Conservation (phyloP, 495 filamentous ascomycete genomes). For the Penicillium ochrochloron region DNA sequence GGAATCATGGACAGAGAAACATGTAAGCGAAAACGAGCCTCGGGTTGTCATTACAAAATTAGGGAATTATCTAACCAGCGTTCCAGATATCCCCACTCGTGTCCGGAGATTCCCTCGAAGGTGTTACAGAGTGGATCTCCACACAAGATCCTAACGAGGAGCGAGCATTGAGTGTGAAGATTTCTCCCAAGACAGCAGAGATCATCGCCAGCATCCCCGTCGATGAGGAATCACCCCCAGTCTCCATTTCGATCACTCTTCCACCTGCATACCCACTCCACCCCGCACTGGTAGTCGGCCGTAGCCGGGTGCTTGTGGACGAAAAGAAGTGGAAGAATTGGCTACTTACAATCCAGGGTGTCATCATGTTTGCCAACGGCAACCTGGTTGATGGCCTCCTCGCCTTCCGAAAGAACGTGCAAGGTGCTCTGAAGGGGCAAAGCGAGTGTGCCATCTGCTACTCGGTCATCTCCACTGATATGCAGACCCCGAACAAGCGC, state of each 20-base stretch:
- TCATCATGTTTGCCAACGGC: slow-evolving; percentile 88
- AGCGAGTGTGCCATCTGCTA: slow-evolving; percentile 98
- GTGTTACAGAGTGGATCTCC: slow-evolving; percentile 73
- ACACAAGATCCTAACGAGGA: slow-evolving; percentile 62
- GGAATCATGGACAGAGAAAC: slow-evolving; percentile 80
- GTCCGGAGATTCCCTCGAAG: slow-evolving; percentile 69
- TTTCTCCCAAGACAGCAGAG: slow-evolving; percentile 70
- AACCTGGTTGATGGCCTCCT: slow-evolving; percentile 82
- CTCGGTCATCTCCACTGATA: slow-evolving; percentile 84
- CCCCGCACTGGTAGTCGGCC: slow-evolving; percentile 71
- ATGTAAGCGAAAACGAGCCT: slow-evolving; percentile 43
- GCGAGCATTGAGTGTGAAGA: slow-evolving; percentile 71
- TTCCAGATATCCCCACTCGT: slow-evolving; percentile 76
- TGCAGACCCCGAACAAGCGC: slow-evolving; percentile 84
- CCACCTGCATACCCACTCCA: slow-evolving; percentile 82
- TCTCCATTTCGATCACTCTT: slow-evolving; percentile 76
- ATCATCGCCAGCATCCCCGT: slow-evolving; percentile 81
- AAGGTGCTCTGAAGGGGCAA: slow-evolving; percentile 86
- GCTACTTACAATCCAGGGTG: slow-evolving; percentile 83
- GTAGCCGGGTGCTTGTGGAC: slow-evolving; percentile 81
- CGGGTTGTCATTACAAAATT: not conserved
- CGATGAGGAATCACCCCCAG: slow-evolving; percentile 82
- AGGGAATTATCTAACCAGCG: slow-evolving; percentile 12
- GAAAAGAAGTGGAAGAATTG: slow-evolving; percentile 90
- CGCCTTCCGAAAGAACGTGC: slow-evolving; percentile 81